Evolutionary conservation across 495 filamentous ascomycete species (phyloP), one percentile per base, ranked within the genome.

Genomic region (Tuber indicum): DNA sequence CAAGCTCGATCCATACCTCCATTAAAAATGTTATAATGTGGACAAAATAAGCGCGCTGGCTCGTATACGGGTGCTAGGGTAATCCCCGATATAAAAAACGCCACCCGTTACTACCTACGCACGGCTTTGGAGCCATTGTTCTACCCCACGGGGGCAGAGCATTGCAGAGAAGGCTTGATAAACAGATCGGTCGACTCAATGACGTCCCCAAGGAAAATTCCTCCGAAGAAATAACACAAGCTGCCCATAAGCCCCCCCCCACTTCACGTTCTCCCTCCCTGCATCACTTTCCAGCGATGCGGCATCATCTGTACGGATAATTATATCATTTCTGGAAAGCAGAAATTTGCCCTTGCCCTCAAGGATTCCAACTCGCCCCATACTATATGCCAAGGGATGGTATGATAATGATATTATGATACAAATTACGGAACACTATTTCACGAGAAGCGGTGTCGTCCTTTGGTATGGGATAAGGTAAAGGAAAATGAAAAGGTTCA

Each of bases 341-440:
- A 7, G n/a, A 12, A 32, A 32, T 32, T 12, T 12, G 23, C 3
- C 10, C 52, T 32, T 32, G 32, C 32, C 32, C 32, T 32, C 32
- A 32, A 32, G 32, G 32, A 32, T 32, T 0, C 32, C 32, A 32
- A 32, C 32, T 26, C 52, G 21, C 52, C n/a, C 6, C n/a, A 58
- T 26, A n/a, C 21, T 10, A 9, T n/a, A 12, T 26, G 12, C 52
- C 10, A 14, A 32, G 26, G 58, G 26, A 26, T 14, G 7, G 2
- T 0, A 26, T 14, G 7, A 0, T 0, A n/a, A n/a, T n/a, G n/a
- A n/a, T n/a, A n/a, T n/a, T n/a, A 5, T n/a, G 10, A 3, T 62
- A 10, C 10, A 5, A 32, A 62, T 32, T n/a, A 16, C n/a, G 3
- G n/a, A 58, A 58, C 9, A 26, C 10, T n/a, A 62, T 14, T 26